Evolutionary conservation across 192 early-diverging fungal species (phyloP), one percentile per base, ranked within the genome.

Genomic region (Geranomyces variabilis): DNA sequence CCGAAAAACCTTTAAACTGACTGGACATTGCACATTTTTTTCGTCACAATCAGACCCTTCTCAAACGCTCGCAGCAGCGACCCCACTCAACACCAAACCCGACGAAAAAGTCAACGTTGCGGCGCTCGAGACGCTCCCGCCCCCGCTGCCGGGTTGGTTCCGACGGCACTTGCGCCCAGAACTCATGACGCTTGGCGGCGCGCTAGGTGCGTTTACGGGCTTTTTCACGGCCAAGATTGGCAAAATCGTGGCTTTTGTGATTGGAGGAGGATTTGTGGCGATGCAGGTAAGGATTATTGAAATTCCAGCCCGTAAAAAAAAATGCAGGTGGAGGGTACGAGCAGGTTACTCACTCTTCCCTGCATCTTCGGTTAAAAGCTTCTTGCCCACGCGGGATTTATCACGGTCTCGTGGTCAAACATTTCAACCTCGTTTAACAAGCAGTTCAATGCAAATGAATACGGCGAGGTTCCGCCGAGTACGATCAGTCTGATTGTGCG

Each of bases 161-260:
- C 17, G 48, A 56, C 0, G 5, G 19, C 58, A 60, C 26, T 7
- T 70, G 12, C 31, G 55, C 15, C 47, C 66, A 28, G 72, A 69
- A 45, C 26, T 75, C 28, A 46, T 69, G 51, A 67, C 72, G 15
- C 14, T 74, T 0, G 72, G 72, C 17, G 65, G 63, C 33, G 53
- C 34, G 9, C 47, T 74, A 21, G 72, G 72, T 15, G 53, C 58
- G 12, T 74, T 59, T 28, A 67, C 72, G 8, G 72, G 72, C 19
- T 67, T 43, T 43, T 74, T 74, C 28, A 55, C 48, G 1, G 57
- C 53, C n/a, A 74, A 74, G 55, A 12, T 74, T 15, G 65, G 72
- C 49, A 74, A 74, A 46, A 19, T 74, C 12, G 72, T 74, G 17
- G 65, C 65, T 17, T 74, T 74, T 58, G 51, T 19, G 21, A 45